These are phyloP conservation scores for Brassica napus DNA, from an alignment of 345 rosid genomes.

Conservation along the genomic window DNA sequence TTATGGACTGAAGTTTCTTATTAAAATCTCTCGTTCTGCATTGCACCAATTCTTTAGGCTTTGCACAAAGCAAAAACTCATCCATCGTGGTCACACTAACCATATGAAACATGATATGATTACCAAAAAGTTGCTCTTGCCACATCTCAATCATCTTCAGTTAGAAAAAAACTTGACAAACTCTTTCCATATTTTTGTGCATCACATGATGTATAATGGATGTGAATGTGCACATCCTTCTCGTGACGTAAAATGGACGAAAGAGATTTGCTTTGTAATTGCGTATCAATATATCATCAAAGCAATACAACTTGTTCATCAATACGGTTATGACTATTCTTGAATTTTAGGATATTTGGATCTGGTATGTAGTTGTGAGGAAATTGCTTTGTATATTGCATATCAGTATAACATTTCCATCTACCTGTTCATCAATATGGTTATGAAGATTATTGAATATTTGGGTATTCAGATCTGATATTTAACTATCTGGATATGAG, in stretches of 20 bases:
- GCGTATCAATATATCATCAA: neutral
- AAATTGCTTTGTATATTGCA: neutral
- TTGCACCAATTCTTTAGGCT: constrained; percentile 2
- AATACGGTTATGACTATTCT: neutral
- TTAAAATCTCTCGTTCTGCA: neutral
- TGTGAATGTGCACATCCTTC: constrained; percentile 12
- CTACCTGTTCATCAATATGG: neutral
- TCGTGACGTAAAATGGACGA: constrained; percentile 21
- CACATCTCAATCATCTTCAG: constrained; percentile 35
- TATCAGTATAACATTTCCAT: neutral
- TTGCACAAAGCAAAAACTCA: neutral
- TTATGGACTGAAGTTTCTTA: constrained; percentile 1
- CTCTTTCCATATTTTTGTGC: constrained; percentile 18
- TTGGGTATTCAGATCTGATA: neutral
- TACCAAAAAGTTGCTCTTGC: neutral
- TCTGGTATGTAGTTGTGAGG: neutral
- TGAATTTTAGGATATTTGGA: neutral
- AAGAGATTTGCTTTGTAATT: neutral
- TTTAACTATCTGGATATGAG: neutral
- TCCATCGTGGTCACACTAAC: constrained; percentile 8
- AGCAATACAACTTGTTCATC: neutral
- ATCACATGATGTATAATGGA: constrained; percentile 23
- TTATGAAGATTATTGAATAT: neutral
- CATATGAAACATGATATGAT: constrained; percentile 22
- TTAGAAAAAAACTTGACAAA: constrained; percentile 6